Evolutionary conservation across 2,329 filamentous ascomycete species (phyloP).

Genomic region (Paecilomyces sp.): DNA sequence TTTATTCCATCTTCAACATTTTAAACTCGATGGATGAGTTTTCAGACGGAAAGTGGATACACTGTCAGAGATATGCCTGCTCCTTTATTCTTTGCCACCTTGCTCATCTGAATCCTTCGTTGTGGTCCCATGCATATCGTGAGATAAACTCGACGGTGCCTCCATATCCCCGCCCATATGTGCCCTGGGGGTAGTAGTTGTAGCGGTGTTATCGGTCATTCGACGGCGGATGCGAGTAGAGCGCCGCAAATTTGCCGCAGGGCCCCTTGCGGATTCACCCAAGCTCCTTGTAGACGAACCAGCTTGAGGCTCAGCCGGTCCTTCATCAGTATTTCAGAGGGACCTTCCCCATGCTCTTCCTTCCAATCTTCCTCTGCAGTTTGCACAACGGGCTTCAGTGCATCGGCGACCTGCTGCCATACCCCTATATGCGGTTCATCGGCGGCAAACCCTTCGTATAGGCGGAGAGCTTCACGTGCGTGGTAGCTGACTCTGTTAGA

Average conservation of each 20-base stretch:
- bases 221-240: background rate
- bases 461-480: background rate
- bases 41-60: too few relatives aligned
- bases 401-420: background rate
- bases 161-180: too few relatives aligned
- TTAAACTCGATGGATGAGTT: too few relatives aligned
- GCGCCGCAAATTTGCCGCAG: background rate
- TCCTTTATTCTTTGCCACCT: too few relatives aligned
- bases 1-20: too few relatives aligned
- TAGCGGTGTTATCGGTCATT: background rate
- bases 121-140: too few relatives aligned
- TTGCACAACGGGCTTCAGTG: background rate
- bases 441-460: background rate
- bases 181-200: background rate
- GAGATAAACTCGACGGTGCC: too few relatives aligned
- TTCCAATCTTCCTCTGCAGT: background rate
- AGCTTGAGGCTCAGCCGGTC: background rate
- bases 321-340: background rate
- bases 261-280: background rate
- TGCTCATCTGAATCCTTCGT: too few relatives aligned
- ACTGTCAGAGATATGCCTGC: too few relatives aligned
- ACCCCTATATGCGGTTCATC: background rate
- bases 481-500: background rate
- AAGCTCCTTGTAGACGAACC: background rate
- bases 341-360: too few relatives aligned